Evolutionary conservation across 2,329 filamentous ascomycete species (phyloP), one percentile per base, ranked within the genome.

Genomic region (Beauveria sp.): DNA sequence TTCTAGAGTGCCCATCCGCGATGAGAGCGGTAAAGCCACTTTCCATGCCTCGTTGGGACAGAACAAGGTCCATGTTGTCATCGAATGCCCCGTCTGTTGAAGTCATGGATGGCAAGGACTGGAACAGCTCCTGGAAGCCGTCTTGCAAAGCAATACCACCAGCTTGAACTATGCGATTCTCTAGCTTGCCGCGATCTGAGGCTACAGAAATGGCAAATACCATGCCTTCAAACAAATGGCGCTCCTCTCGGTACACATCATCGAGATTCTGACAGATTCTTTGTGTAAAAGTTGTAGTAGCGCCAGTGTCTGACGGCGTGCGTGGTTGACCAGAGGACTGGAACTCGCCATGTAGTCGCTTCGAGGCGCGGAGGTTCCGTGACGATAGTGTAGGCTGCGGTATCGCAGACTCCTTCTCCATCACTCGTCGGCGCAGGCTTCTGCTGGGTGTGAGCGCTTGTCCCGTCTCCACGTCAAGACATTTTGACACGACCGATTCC

Each of bases 21-120:
- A 99, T 90, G 16, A 97, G 77, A 4, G 91, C 92, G 0, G 90
- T 86, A 69, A 99, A 97, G 0, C 90, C 88, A 1, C 86, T 77
- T 2, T 80, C 75, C 41, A 76, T 82, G 24, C 77, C 72, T 12
- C 77, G 65, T 2, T 77, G 84, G 0, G 96, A 78, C 1, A 72
- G 76, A 20, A 94, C 57, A 16, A 59, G 64, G 26, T 65, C 70
- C 48, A 20, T 30, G 28, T 69, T 59, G 64, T 72, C 63, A 59
- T 72, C 71, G 64, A 60, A 68, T 64, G 61, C 68, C 26, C 68
- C 69, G 62, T 61, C 73, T 62, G 65, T 64, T 22, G 70, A 71
- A 56, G 66, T 71, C 63, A 71, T 72, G 64, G 79, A 55, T 47
- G 73, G 57, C 2, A 71, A 69, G 1, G 73, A 67, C 47, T 88